phyloP scores from a whole-genome alignment of 352 stramenopile genomes.

The Globisporangium irregulare region DNA sequence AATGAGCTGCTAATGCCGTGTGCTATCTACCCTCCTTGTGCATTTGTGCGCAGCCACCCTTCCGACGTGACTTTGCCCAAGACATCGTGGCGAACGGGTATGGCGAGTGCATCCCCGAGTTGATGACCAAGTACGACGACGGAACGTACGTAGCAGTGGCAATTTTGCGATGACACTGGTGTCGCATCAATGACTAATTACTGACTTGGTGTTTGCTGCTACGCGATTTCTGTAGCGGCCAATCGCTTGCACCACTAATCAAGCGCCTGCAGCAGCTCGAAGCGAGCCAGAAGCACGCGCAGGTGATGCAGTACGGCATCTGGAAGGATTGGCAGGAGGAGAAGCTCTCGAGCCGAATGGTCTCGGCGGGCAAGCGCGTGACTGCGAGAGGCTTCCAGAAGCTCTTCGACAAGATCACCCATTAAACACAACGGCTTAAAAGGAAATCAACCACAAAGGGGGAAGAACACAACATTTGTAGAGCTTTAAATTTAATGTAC shows the following conservation, averaged over 20 bases:
- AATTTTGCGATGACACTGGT: not conserved
- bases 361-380: slow-evolving; percentile 63
- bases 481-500: no score
- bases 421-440: slow-evolving; percentile 14
- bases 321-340: slow-evolving; percentile 78
- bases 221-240: not conserved
- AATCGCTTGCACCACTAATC: slow-evolving; percentile 24
- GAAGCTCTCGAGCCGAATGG: slow-evolving; percentile 54
- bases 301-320: slow-evolving; percentile 79
- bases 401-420: slow-evolving; percentile 32
- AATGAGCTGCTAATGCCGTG: not conserved
- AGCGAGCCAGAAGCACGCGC: slow-evolving; percentile 53
- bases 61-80: slow-evolving; percentile 53
- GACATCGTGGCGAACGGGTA: slow-evolving; percentile 57
- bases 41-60: slow-evolving; percentile 30
- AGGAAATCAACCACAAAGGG: not conserved
- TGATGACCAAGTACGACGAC: slow-evolving; percentile 57
- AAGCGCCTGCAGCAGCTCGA: slow-evolving; percentile 51
- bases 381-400: slow-evolving; percentile 46
- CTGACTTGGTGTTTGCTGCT: not conserved
- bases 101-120: slow-evolving; percentile 63
- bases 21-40: not conserved
- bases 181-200: not conserved
- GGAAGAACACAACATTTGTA: not conserved
- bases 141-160: slow-evolving; percentile 40